A percentile compares a stretch with the other conserved stretches of the same genome.
These are phyloP conservation scores for Phytomonas sp. DNA, from an alignment of 208 protist genomes.

Conservation along the genomic window DNA sequence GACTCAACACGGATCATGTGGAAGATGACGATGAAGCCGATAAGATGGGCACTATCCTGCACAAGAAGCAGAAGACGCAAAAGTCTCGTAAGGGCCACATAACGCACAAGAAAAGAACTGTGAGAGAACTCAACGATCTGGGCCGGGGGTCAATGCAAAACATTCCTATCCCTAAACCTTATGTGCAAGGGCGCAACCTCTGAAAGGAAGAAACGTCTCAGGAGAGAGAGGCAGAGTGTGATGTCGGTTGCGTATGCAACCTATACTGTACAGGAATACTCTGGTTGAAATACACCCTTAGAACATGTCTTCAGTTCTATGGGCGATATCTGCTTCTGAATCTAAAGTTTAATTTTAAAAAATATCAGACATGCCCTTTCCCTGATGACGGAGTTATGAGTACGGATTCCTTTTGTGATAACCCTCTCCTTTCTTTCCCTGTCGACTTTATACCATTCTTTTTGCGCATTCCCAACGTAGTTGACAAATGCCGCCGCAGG, in stretches of 20 bases:
- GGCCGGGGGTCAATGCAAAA: conserved; percentile 76
- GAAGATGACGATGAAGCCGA: conserved; percentile 2
- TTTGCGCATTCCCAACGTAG: neutral
- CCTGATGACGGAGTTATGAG: neutral
- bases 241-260: neutral
- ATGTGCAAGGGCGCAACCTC: conserved; percentile 55
- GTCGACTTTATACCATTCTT: neutral
- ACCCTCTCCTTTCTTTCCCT: neutral
- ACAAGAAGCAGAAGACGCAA: neutral
- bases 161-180: conserved; percentile 69
- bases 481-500: neutral
- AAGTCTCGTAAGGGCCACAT: neutral
- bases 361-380: neutral
- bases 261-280: neutral
- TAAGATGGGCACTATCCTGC: neutral
- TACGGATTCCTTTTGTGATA: neutral
- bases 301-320: too few species aligned
- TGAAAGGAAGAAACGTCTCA: conserved; percentile 9
- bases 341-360: too few species aligned
- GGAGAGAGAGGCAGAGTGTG: neutral
- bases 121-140: conserved; percentile 41
- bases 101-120: conserved; percentile 6
- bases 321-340: too few species aligned
- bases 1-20: conserved; percentile 7
- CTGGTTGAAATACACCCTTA: neutral